Conservation (phyloP, 2,329 filamentous ascomycete species). For the Fusarium miscanthi region DNA sequence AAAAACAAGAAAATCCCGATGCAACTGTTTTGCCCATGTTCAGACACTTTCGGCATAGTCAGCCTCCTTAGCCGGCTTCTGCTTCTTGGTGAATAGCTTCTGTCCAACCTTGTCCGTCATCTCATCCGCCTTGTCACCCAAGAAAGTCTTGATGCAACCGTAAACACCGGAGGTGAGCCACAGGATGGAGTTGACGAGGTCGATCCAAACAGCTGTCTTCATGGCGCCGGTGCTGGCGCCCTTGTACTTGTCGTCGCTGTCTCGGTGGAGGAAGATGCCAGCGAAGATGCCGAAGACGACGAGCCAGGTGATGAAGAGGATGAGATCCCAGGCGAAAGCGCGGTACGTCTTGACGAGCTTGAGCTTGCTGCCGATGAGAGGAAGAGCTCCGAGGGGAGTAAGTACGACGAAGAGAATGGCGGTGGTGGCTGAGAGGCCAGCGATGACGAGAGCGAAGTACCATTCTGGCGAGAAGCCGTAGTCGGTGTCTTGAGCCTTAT, state of each 20-base stretch:
- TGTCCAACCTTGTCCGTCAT: slow-evolving; percentile 52
- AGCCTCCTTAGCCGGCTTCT: slow-evolving; percentile 39
- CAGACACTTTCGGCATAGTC: slow-evolving; percentile 48
- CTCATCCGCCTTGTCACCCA: slow-evolving; percentile 55
- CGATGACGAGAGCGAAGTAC: slow-evolving; percentile 72
- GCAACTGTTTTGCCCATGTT: neutral
- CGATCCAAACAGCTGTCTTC: slow-evolving; percentile 79
- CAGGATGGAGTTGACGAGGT: slow-evolving; percentile 73
- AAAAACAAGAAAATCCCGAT: neutral
- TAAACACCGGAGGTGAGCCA: slow-evolving; percentile 67
- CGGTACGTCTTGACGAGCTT: slow-evolving; percentile 55
- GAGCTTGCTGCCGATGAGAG: slow-evolving; percentile 48
- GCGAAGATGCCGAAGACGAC: slow-evolving; percentile 79
- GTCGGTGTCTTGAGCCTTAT: slow-evolving; percentile 53
- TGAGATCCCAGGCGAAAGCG: slow-evolving; percentile 58
- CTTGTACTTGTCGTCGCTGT: slow-evolving; percentile 63
- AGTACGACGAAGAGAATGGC: slow-evolving; percentile 56
- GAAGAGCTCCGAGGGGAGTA: slow-evolving; percentile 52
- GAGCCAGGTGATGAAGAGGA: slow-evolving; percentile 66
- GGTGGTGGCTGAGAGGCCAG: slow-evolving; percentile 64
- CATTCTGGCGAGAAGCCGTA: slow-evolving; percentile 65
- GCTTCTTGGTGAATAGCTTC: slow-evolving; percentile 54
- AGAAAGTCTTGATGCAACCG: slow-evolving; percentile 54
- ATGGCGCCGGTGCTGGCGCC: slow-evolving; percentile 61
- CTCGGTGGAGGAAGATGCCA: slow-evolving; percentile 72